phyloP scores from a whole-genome alignment of 805 yeast species.

The Kazachstania bromeliacearum region DNA sequence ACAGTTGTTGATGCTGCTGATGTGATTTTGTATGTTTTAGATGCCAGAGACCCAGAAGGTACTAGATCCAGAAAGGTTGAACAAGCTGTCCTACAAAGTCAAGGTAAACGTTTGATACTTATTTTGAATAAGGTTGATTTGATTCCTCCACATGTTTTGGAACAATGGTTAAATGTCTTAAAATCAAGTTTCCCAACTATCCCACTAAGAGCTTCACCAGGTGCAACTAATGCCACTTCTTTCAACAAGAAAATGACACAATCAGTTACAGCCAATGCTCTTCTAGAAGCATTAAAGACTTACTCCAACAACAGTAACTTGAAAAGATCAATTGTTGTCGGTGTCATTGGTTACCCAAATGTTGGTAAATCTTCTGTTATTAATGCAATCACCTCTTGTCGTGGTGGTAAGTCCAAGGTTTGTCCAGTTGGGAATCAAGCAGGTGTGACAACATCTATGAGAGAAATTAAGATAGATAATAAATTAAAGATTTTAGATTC shows the following conservation, averaged over 20 bases:
- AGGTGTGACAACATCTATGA: conserved; percentile 86
- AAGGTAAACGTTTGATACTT: conserved; percentile 71
- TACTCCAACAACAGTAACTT: conserved; percentile 77
- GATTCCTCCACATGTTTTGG: conserved; percentile 74
- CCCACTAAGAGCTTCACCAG: conserved; percentile 73
- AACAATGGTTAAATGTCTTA: conserved; percentile 74
- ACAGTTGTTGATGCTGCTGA: conserved; percentile 88
- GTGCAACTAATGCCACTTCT: conserved; percentile 57
- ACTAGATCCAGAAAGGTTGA: conserved; percentile 90
- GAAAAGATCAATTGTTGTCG: conserved; percentile 83
- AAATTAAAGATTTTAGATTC: conserved; percentile 85
- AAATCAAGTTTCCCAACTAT: conserved; percentile 83
- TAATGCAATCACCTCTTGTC: conserved; percentile 77
- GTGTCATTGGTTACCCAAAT: conserved; percentile 95
- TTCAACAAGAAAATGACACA: conserved; percentile 69
- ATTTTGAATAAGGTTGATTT: conserved; percentile 88
- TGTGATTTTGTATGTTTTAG: conserved; percentile 85
- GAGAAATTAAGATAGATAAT: conserved; percentile 87
- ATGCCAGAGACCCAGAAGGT: conserved; percentile 94
- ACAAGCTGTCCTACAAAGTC: conserved; percentile 72
- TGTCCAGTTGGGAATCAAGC: conserved; percentile 98
- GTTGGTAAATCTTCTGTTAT: conserved; percentile 95
- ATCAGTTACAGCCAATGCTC: conserved; percentile 58
- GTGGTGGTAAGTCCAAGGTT: conserved; percentile 54
- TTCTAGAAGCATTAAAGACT: conserved; percentile 73